A percentile compares a stretch with the other conserved stretches of the same genome.
These are phyloP conservation scores for Cicer chorassanicum DNA, from an alignment of 306 rosid species.

Conservation along the genomic window DNA sequence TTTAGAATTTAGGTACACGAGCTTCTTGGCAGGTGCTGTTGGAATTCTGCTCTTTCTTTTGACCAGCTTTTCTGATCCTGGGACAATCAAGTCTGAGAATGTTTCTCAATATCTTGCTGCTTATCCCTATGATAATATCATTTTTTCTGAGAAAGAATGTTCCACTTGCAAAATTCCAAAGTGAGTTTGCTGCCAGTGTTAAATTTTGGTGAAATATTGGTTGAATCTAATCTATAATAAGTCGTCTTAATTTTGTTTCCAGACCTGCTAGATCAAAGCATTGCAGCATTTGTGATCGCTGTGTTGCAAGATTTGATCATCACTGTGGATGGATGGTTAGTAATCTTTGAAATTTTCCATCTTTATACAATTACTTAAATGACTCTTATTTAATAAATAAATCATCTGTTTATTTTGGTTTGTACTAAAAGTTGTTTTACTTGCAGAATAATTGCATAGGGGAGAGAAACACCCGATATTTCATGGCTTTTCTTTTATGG, in stretches of 20 bases:
- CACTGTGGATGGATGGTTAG: constrained; percentile 99
- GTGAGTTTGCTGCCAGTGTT: constrained; percentile 55
- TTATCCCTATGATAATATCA: constrained; percentile 84
- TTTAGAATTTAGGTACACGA: constrained; percentile 68
- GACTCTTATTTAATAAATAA: constrained; percentile 18
- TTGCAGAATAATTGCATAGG: constrained; percentile 97
- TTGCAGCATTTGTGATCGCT: constrained; percentile 85
- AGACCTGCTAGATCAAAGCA: constrained; percentile 99
- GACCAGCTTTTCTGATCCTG: constrained; percentile 96
- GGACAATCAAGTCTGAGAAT: constrained; percentile 72
- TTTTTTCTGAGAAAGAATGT: constrained; percentile 83
- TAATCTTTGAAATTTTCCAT: constrained; percentile 24
- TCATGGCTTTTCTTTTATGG: constrained; percentile 94
- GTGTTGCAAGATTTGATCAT: constrained; percentile 96
- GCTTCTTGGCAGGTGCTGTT: constrained; percentile 73
- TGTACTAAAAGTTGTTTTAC: constrained; percentile 42
- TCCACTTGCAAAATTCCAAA: constrained; percentile 89
- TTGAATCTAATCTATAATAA: constrained; percentile 17
- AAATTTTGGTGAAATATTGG: constrained; percentile 22
- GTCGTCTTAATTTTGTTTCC: constrained; percentile 42
- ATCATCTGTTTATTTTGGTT: constrained; percentile 24
- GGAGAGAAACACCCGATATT: constrained; percentile 83
- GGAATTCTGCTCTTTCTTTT: constrained; percentile 86
- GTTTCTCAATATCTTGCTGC: constrained; percentile 76
- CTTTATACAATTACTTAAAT: constrained; percentile 8